Conservation (phyloP, 2,329 filamentous ascomycete genomes). For the Lecanicillium sp. region DNA sequence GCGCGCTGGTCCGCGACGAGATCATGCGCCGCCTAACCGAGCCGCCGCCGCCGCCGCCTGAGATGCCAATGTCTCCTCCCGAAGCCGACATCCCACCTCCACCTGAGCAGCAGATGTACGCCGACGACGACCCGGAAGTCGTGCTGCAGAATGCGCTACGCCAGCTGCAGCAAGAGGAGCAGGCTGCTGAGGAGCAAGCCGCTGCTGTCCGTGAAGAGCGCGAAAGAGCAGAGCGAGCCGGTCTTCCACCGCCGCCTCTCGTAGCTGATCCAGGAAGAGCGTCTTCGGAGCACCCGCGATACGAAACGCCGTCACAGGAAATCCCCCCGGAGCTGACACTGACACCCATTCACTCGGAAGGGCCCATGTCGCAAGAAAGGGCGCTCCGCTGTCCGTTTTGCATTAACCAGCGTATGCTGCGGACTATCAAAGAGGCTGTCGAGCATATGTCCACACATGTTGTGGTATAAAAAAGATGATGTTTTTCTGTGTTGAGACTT, state of each 20-base stretch:
- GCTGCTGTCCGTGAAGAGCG: slow-evolving; percentile 48
- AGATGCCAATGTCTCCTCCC: slow-evolving; percentile 21
- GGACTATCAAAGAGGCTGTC: slow-evolving; percentile 55
- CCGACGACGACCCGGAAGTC: slow-evolving; percentile 51
- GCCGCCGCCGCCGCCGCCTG: slow-evolving; percentile 17
- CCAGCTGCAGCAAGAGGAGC: slow-evolving; percentile 53
- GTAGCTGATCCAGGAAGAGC: slow-evolving; percentile 27
- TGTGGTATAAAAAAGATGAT: slow-evolving; percentile 37
- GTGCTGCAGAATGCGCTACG: slow-evolving; percentile 54
- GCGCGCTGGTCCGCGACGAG: slow-evolving; percentile 54
- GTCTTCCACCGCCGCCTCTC: slow-evolving; percentile 24
- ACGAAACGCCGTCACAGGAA: slow-evolving; percentile 30
- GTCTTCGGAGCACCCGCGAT: slow-evolving; percentile 27
- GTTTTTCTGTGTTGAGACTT: not conserved
- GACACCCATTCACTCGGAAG: slow-evolving; percentile 48
- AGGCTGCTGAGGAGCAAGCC: slow-evolving; percentile 51
- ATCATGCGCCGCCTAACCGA: slow-evolving; percentile 37
- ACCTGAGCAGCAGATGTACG: slow-evolving; percentile 35
- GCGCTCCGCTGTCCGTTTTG: slow-evolving; percentile 55
- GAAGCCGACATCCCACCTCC: slow-evolving; percentile 22
- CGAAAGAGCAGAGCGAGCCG: slow-evolving; percentile 40
- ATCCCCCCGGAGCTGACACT: slow-evolving; percentile 40
- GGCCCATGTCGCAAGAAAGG: slow-evolving; percentile 39
- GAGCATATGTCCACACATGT: slow-evolving; percentile 59
- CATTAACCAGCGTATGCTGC: slow-evolving; percentile 55